Base-by-base conservation (phyloP, 2,329 filamentous ascomycete genomes). In the Orbilia brochopaga region DNA sequence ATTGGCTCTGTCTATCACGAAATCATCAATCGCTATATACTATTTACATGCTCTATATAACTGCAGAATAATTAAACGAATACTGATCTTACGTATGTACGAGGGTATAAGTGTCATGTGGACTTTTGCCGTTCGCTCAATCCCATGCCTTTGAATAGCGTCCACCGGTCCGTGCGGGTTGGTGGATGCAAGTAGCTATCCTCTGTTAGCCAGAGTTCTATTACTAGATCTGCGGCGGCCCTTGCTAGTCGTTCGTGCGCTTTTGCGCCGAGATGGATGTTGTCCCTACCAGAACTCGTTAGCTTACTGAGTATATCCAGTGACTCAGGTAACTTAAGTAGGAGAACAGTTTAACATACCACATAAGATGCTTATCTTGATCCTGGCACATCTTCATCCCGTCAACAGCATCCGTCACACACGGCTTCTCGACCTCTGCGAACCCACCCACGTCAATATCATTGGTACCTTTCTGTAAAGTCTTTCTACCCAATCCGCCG, bases 281-380 rank as follows among this genome's bases (percentile, higher is more conserved):
- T 53, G 30, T 53, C 19, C 50, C 50, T 53, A 30, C n/a, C 8
- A 7, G 7, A 32, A 10, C 23, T 19, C 5, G 24, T 53, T 53
- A 15, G 50, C 21, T 19, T 6, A 19, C 19, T 21, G 6, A 21
- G 44, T 8, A 48, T 48, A 44, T 17, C 40, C 5, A 4, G 40
- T 11, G 13, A 46, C 15, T 15, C 3, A n/a, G 5, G 15, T 30
- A 7, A 30, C n/a, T 5, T 2, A 27, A 23, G 7, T 2, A 17
- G 24, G 23, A 19, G n/a, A 15, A 30, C 30, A 27, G 13, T 7
- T 23, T 8, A 5, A 53, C 50, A n/a, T 53, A 35, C 50, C 50
- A 53, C 50, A 53, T 53, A 7, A 53, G 30, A 53, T 53, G 23
- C 23, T 21, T n/a, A 19, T 53, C 17, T 23, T 53, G 21, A 19